Base-by-base conservation (phyloP, 352 stramenopile species). In the Pythium graminicola region DNA sequence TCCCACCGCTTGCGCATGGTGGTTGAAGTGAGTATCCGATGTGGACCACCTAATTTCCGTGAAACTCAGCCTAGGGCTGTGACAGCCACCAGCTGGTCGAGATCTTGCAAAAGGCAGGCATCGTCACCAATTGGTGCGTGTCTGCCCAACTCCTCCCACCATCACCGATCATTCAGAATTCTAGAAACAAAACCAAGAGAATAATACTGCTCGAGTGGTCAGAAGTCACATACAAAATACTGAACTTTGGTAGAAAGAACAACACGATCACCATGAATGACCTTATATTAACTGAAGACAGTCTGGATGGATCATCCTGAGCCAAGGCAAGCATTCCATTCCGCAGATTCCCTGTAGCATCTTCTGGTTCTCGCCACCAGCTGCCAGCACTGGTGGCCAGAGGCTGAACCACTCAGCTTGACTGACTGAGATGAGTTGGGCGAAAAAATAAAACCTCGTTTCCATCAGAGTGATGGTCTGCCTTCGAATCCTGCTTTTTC, bases 361-460 rank as follows among this genome's bases (percentile, higher is more conserved):
- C 51, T 33, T 28, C 29, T 50, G 43, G 43, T 50, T 50, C 43
- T 23, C 43, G 9, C 32, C 1, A 17, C 45, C 46, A 44, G 32
- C 46, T 49, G 38, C 28, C 29, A n/a, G n/a, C n/a, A n/a, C n/a
- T n/a, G n/a, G n/a, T n/a, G 43, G 50, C 50, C 38, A 48, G 22
- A 50, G 23, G 26, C 41, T 26, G 38, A 42, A 23, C 54, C 54
- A 54, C 33, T 50, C 50, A 29, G 50, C n/a, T 28, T 51, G 23
- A 50, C 49, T 56, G 49, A 56, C 44, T 53, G 46, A 52, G 41
- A 60, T 60, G 52, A 53, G 52, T 53, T 53, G 41, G 23, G 13
- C 31, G n/a, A n/a, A n/a, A n/a, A 36, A 10, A 11, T 17, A 60
- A 63, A 63, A 63, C 55, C 55, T 63, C 47, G 50, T 16, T 6